Evolutionary conservation across 2,329 filamentous ascomycete species (phyloP), one percentile per base, ranked within the genome.

Genomic region (Aureobasidium melanogenum): DNA sequence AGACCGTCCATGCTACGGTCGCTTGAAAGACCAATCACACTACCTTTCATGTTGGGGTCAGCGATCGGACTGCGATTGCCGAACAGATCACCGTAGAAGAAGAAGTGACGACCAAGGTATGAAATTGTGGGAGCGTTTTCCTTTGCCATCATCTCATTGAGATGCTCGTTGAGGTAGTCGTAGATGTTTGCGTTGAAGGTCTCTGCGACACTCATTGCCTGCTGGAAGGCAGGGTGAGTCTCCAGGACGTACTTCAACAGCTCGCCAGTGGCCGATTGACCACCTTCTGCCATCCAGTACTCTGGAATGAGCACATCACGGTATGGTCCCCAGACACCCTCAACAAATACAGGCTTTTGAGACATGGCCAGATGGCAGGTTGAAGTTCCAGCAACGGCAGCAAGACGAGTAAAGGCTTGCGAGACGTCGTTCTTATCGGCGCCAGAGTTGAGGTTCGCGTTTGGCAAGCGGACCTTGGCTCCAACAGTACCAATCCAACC

Each of bases 401-500:
- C 94, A 38, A 99, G 82, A 59, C 94, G 89, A 38, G 88, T 92
- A 70, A 97, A 97, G 6, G 93, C 93, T 75, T 97, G 91, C 2
- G 88, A 84, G n/a, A 94, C 84, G 71, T 96, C 91, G 75, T 96
- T 95, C 70, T 88, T 86, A n/a, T 54, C 50, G 17, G 30, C 48
- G 1, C 88, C 82, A 5, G 82, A 80, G 38, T 82, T 82, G 63
- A 83, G 79, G 71, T 88, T 86, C 61, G 88, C 84, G 62, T 80
- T 77, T 43, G 82, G 80, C 17, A 95, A 82, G 66, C 91, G 83
- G 68, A 97, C 90, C 75, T 97, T 97, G 63, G 94, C 93, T 62
- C 94, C 94, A n/a, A 99, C 94, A 1, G 94, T 97, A 64, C 94
- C 94, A 67, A 99, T 94, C 94, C 94, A 99, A 65, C 94, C 94